Base-by-base conservation (phyloP, 768 basidiomycete species). In the Sutorius australiensis region DNA sequence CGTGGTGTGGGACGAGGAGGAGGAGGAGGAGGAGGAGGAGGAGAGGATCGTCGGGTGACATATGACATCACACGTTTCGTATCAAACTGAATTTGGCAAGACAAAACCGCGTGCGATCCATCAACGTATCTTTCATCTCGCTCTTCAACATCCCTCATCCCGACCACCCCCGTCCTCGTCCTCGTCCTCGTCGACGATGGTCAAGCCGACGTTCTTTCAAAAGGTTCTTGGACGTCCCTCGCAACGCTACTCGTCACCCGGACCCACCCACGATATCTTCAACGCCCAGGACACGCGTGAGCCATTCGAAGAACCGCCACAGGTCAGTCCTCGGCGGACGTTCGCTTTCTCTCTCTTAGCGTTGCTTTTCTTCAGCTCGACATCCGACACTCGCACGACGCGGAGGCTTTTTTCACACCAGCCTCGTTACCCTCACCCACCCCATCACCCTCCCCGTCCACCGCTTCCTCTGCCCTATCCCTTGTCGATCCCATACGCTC, bases 191-290 rank as follows among this genome's bases (percentile, higher is more conserved):
- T 14, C 51, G 61, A 30, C 50, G 56, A 83, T 83, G 82, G 69
- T 72, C 28, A 81, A 77, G 62, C 80, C 82, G 43, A 80, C 81
- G 5, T 63, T 84, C 44, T 60, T 84, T 48, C 86, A 89, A 67
- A 75, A 74, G 37, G 66, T 88, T 40, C 74, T 90, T 39, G 79
- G 81, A 47, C 66, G 75, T 47, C 87, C 87, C 11, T 87, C 86
- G 1, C 82, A 86, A 64, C 70, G 76, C 0, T 89, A 89, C 66
- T 62, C 62, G 16, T 3, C 75, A 3, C 31, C 78, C 0, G 56
- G 42, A 30, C 50, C 58, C 31, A 39, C 51, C 1, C 27, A 40
- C 42, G 51, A 65, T 17, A 6, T 31, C 27, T 38, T 46, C 51
- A 48, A 53, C 13, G 32, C 21, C 39, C 28, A 47, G 46, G 32